Evolutionary conservation across 2,329 filamentous ascomycete genomes (phyloP).

Genomic region (Arthrobotrys sinensis): DNA sequence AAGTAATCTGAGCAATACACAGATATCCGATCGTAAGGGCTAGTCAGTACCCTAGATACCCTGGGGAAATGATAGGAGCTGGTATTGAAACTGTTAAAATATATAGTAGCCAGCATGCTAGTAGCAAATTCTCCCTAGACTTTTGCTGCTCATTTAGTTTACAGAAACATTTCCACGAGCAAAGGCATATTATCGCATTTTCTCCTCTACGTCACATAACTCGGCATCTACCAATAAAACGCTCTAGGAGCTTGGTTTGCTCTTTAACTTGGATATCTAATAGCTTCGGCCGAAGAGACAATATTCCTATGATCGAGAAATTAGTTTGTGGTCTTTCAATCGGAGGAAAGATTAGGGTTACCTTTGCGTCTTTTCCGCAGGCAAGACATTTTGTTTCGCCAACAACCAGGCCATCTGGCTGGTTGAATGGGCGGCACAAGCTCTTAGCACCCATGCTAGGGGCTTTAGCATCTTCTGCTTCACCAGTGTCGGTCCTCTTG

Average conservation of each 20-base stretch:
- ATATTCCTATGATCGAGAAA: conserved; percentile 36
- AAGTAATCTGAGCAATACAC: too few relatives aligned
- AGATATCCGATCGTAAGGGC: too few relatives aligned
- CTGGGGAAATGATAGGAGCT: too few relatives aligned
- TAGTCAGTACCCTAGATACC: too few relatives aligned
- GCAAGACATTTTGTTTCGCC: conserved; percentile 88
- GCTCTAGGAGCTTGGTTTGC: not conserved
- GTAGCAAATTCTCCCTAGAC: too few relatives aligned
- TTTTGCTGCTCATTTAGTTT: too few relatives aligned
- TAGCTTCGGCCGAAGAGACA: conserved; percentile 60
- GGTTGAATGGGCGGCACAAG: conserved; percentile 85
- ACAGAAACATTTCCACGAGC: too few relatives aligned
- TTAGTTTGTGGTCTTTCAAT: not conserved
- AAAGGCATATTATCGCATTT: too few relatives aligned
- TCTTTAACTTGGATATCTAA: conserved; percentile 34
- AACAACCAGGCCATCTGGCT: conserved; percentile 83
- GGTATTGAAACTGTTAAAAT: too few relatives aligned
- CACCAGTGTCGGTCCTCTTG: conserved; percentile 74
- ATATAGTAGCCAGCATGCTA: too few relatives aligned
- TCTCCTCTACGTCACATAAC: not conserved
- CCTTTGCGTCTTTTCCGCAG: conserved; percentile 64
- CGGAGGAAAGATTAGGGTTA: conserved; percentile 14
- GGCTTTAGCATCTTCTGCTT: conserved; percentile 80
- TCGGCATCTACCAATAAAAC: not conserved
- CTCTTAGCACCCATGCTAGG: conserved; percentile 84